These are phyloP conservation scores for Aquilaria malaccensis DNA, from an alignment of 345 rosid species.

Conservation along the genomic window DNA sequence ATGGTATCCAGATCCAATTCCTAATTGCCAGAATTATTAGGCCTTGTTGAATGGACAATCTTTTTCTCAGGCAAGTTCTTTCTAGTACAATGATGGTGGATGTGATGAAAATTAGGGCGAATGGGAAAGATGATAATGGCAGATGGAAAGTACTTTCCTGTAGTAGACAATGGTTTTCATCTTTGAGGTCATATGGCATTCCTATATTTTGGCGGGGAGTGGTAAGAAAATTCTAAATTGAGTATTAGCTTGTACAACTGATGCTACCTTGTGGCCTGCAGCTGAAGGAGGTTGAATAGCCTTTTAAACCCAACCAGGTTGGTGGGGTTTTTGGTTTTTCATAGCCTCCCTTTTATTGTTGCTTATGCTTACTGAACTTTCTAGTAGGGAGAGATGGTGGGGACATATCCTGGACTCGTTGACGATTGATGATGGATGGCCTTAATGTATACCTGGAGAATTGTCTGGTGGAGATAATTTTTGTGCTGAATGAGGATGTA, in stretches of 20 bases:
- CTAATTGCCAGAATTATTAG: slow-evolving; percentile 13
- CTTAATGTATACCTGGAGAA: neutral
- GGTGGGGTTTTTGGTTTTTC: slow-evolving; percentile 10
- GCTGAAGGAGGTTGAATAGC: slow-evolving; percentile 8
- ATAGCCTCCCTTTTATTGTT: slow-evolving; percentile 1
- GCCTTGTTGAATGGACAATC: slow-evolving; percentile 15
- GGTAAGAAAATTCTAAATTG: too few relatives aligned
- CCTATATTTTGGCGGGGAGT: too few relatives aligned
- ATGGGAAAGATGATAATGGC: neutral
- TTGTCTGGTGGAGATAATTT: slow-evolving; percentile 1
- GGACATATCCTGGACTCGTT: neutral
- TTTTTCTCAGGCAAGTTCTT: slow-evolving; percentile 8
- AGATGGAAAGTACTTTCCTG: too few relatives aligned
- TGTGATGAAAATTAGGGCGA: neutral
- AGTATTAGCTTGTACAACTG: too few relatives aligned
- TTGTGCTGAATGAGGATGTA: slow-evolving; percentile 4
- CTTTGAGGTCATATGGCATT: too few relatives aligned
- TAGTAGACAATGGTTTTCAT: too few relatives aligned
- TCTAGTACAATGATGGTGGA: slow-evolving; percentile 8
- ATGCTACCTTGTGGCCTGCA: slow-evolving; percentile 2
- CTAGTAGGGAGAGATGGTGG: slow-evolving; percentile 1
- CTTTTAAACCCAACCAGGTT: neutral
- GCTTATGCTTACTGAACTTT: slow-evolving; percentile 10
- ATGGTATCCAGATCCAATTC: slow-evolving; percentile 20
- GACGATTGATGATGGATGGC: slow-evolving; percentile 8